Percentiles rank a stretch among this genome's conserved stretches.
Evolutionary conservation across 164 flowering plant species (phyloP).

Genomic region (Malania oleifera): DNA sequence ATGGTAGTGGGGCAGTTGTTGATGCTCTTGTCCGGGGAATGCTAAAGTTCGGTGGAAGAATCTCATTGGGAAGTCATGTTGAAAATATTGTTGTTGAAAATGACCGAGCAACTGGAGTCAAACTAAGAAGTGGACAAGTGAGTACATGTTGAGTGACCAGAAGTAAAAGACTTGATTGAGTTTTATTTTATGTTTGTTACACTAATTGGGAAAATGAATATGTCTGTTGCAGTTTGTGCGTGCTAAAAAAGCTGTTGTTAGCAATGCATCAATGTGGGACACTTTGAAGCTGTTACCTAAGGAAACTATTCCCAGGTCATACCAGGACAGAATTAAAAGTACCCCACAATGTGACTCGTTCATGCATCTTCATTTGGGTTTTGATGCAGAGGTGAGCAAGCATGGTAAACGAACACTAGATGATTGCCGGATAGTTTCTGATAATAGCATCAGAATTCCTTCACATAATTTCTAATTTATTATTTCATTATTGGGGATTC

Average conservation of each 20-base stretch:
- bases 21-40: constrained; percentile 89
- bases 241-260: constrained; percentile 91
- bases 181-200: neutral
- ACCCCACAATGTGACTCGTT: constrained; percentile 95
- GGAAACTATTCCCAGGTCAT: constrained; percentile 59
- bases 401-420: too few species aligned
- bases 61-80: constrained; percentile 70
- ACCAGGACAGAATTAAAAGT: constrained; percentile 39
- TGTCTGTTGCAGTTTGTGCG: constrained; percentile 62
- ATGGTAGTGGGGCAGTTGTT: constrained; percentile 78
- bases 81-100: constrained; percentile 70
- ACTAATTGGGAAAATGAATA: neutral
- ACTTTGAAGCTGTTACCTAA: constrained; percentile 66
- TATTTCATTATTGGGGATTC: too few species aligned
- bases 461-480: too few species aligned
- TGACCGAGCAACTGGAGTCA: constrained; percentile 77
- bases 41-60: constrained; percentile 78
- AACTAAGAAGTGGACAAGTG: constrained; percentile 75
- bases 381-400: constrained; percentile 74
- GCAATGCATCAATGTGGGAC: constrained; percentile 99
- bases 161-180: neutral
- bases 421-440: too few species aligned
- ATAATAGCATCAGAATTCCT: too few species aligned
- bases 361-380: constrained; percentile 97
- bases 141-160: constrained; percentile 15